Evolutionary conservation across 495 filamentous ascomycete species (phyloP), one percentile per base, ranked within the genome.

Genomic region (Aspergillus homomorphus): DNA sequence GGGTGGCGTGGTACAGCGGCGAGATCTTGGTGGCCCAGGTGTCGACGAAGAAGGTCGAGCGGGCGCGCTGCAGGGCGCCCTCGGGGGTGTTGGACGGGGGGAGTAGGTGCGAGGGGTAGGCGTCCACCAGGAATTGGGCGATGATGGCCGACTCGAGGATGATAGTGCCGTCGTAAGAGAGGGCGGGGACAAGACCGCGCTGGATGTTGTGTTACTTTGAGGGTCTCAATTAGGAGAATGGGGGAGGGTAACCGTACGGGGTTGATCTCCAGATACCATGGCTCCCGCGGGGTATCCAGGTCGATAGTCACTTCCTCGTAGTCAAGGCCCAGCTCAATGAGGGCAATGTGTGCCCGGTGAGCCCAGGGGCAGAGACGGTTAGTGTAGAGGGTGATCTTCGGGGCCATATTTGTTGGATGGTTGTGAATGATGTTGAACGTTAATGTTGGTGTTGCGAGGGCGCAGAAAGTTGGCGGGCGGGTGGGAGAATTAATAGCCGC

Each of bases 241-340:
- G 8, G 19, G 43, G 41, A 46, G 26, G 56, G 10, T 5, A 5
- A 2, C 2, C 73, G 20, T 75, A 86, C 83, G 0, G 90, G 91
- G 74, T 96, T 96, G 68, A 96, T 76, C 50, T 89, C 78, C 4
- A 95, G 82, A 70, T 95, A 96, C 81, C 89, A 92, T n/a, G 83
- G 77, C 51, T 89, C 89, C 10, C 91, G 86, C 0, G 91, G 91
- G 4, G 64, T 80, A 61, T 70, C 64, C 46, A 96, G 79, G 67
- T 92, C 87, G 67, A 96, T 91, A 53, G 84, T 85, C 63, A 91
- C 88, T 63, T 93, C 88, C 60, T 93, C 85, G 61, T 84, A 94
- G 1, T 86, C 81, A 19, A 96, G 66, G 24, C 82, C 80, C 14
- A 91, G 81, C 67, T 91, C 89, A 22, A 81, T 78, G 23, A 96